Base-by-base conservation (phyloP, 192 early-diverging fungal species). In the Fimicolochytrium jonesii region DNA sequence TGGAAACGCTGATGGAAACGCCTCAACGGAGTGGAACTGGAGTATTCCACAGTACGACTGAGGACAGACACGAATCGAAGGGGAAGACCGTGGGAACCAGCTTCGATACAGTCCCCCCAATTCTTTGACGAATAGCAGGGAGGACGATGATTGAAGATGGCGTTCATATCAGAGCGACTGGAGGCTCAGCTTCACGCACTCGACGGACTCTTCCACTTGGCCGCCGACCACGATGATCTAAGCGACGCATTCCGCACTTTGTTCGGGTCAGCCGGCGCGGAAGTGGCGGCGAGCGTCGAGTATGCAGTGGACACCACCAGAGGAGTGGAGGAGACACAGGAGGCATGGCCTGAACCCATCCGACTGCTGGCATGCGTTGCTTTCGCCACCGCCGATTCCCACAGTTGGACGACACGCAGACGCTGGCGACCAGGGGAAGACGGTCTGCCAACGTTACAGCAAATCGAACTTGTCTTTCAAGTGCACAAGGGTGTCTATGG, bases 131-230 rank as follows among this genome's bases (percentile, higher is more conserved):
- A n/a, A n/a, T n/a, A n/a, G n/a, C n/a, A n/a, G n/a, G n/a, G n/a
- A n/a, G n/a, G n/a, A n/a, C n/a, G n/a, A n/a, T n/a, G n/a, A n/a
- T n/a, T n/a, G n/a, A n/a, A n/a, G 23, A 68, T 68, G 67, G 67
- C 59, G n/a, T 68, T 61, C 39, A 59, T 68, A 0, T 47, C 59
- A 22, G 67, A 68, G 34, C 58, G 59, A 11, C 41, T 68, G 22
- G n/a, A 31, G 6, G 30, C 30, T 10, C 57, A 61, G 52, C 43
- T 68, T 6, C 17, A 26, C 4, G 39, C 39, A 29, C 51, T 68
- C 6, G 67, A 68, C 28, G 9, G 42, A 0, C 9, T 33, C 20
- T 68, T 68, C 43, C 56, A 47, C 6, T 26, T 67, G 23, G 52
- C 61, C 25, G 28, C 57, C 0, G 59, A 61, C 28, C 57, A 55